Conservation (phyloP, 2,329 filamentous ascomycete species). For the Verticillium albo-atrum region DNA sequence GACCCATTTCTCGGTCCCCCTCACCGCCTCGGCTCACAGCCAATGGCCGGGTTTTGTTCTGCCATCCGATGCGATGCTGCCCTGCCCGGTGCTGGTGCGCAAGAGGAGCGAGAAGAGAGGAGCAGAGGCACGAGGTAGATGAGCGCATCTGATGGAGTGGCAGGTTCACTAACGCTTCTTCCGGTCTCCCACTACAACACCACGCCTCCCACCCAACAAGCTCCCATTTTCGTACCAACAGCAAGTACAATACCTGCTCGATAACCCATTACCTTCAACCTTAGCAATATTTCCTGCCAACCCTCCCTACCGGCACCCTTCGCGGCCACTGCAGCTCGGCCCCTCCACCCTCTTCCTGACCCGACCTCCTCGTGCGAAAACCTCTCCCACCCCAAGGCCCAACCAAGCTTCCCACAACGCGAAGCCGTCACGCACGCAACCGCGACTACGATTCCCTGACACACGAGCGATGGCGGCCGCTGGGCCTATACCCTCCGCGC, state of each 20-base stretch:
- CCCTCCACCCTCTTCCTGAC: neutral
- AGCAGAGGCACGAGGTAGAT: slow-evolving; percentile 10
- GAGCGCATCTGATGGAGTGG: slow-evolving; percentile 14
- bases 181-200: slow-evolving; percentile 10
- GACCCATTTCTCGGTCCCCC: slow-evolving; percentile 10
- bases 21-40: slow-evolving; percentile 11
- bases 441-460: neutral
- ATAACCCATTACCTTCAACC: neutral
- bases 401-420: neutral
- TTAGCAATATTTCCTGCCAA: neutral
- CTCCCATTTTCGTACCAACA: neutral
- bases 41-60: slow-evolving; percentile 12
- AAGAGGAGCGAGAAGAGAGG: slow-evolving; percentile 8
- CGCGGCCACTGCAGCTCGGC: neutral
- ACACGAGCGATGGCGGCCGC: slow-evolving; percentile 46
- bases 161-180: slow-evolving; percentile 14
- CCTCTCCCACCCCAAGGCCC: neutral
- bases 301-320: neutral
- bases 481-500: slow-evolving; percentile 43
- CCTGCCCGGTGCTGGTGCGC: slow-evolving; percentile 11
- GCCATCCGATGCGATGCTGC: slow-evolving; percentile 9
- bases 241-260: neutral
- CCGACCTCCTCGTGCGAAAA: neutral
- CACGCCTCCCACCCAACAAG: neutral
- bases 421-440: neutral